Conservation (phyloP, 176 grass and related monocot genomes). For the Triticum monococcum region DNA sequence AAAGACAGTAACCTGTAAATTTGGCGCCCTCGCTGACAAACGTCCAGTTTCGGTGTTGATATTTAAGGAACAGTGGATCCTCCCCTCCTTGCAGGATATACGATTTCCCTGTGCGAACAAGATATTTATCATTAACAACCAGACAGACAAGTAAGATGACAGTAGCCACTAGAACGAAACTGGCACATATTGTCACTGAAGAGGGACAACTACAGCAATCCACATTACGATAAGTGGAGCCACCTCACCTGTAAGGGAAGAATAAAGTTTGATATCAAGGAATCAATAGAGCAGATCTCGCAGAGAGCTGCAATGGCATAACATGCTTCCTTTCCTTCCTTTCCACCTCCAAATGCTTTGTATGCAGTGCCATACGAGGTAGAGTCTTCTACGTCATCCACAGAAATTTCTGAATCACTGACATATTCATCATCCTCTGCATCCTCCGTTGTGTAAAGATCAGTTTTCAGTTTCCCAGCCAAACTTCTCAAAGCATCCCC, state of each 20-base stretch:
- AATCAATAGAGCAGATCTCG: conserved; percentile 89
- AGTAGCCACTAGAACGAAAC: conserved; percentile 24
- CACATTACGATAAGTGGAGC: background rate
- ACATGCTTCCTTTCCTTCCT: conserved; percentile 82
- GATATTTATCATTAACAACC: conserved; percentile 21
- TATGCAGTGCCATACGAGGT: conserved; percentile 78
- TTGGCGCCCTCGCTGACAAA: conserved; percentile 88
- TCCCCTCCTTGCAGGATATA: conserved; percentile 80
- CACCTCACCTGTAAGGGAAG: conserved; percentile 84
- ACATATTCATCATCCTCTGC: conserved; percentile 33
- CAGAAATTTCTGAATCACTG: conserved; percentile 40
- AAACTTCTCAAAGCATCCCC: conserved; percentile 70
- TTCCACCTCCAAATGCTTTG: conserved; percentile 82
- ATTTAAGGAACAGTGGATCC: conserved; percentile 92
- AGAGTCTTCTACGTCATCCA: conserved; percentile 28
- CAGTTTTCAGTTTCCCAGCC: conserved; percentile 64
- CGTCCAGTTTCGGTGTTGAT: conserved; percentile 99
- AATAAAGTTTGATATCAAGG: conserved; percentile 92
- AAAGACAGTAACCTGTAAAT: conserved; percentile 74
- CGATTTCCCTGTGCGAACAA: conserved; percentile 58
- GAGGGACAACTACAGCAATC: background rate
- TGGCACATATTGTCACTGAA: background rate
- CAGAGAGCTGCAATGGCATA: conserved; percentile 86
- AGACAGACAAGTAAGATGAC: background rate
- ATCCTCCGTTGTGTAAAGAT: conserved; percentile 47